Conservation (phyloP, 352 stramenopile genomes). For the Phytopythium kandeliae region DNA sequence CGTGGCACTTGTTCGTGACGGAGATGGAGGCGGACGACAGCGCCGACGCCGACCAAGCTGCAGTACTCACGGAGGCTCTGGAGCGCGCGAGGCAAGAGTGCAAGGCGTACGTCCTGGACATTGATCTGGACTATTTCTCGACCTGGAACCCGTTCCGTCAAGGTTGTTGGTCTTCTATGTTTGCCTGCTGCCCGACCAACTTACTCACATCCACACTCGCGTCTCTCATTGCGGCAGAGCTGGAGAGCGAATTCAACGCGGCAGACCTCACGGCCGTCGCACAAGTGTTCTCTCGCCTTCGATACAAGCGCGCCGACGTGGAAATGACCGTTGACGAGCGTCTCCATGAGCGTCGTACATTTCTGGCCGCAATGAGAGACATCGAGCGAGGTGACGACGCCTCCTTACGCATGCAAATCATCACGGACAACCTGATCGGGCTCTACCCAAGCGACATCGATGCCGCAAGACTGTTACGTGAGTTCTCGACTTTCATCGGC, state of each 20-base stretch:
- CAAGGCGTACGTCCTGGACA: constrained; percentile 67
- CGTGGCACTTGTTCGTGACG: constrained; percentile 36
- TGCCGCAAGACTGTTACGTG: constrained; percentile 10
- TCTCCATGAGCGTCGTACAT: constrained; percentile 19
- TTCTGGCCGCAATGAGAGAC: constrained; percentile 27
- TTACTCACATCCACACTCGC: too few species aligned
- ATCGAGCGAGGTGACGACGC: constrained; percentile 14
- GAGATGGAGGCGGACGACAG: constrained; percentile 11
- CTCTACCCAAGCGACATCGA: constrained; percentile 25
- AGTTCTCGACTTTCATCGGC: constrained; percentile 11
- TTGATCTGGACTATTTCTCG: constrained; percentile 90
- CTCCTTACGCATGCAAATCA: constrained; percentile 3
- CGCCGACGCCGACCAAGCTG: background rate
- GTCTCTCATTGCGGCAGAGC: constrained; percentile 16
- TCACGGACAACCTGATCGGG: constrained; percentile 9
- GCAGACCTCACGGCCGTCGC: constrained; percentile 17
- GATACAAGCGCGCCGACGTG: constrained; percentile 25
- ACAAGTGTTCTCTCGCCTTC: constrained; percentile 32
- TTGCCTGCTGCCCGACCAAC: background rate
- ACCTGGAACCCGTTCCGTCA: constrained; percentile 82
- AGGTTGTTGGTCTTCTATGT: constrained; percentile 17
- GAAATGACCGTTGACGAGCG: constrained; percentile 19
- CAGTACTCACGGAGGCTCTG: constrained; percentile 13
- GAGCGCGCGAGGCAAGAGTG: constrained; percentile 13
- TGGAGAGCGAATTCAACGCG: constrained; percentile 26